Percentiles rank a stretch among this genome's conserved stretches.
phyloP scores from a whole-genome alignment of 108 stramenopile species.

The Craspedostauros australis region DNA sequence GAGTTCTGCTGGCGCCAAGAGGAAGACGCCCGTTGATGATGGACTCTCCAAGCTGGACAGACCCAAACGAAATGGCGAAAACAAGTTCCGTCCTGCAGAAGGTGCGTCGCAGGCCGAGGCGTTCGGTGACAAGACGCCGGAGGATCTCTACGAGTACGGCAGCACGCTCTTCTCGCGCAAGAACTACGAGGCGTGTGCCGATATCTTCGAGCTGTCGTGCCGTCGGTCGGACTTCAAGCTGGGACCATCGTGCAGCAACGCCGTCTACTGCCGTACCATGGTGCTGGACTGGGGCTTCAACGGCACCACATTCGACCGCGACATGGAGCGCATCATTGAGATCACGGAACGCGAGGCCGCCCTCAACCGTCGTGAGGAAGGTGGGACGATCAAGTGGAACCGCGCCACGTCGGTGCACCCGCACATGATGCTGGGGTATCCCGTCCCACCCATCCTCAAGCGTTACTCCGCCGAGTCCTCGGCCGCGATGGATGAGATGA shows the following conservation, averaged over 20 bases:
- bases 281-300: slow-evolving; percentile 74
- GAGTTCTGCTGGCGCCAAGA: not conserved
- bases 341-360: slow-evolving; percentile 36
- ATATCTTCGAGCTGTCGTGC: slow-evolving; percentile 71
- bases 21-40: slow-evolving; percentile 1
- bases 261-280: slow-evolving; percentile 66
- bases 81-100: slow-evolving; percentile 23
- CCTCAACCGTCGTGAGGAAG: slow-evolving; percentile 30
- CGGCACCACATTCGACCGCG: slow-evolving; percentile 58
- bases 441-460: slow-evolving; percentile 53
- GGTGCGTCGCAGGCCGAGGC: slow-evolving; percentile 24
- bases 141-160: slow-evolving; percentile 68
- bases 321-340: slow-evolving; percentile 49
- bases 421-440: slow-evolving; percentile 77
- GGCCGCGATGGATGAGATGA: slow-evolving; percentile 66
- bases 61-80: slow-evolving; percentile 15
- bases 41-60: not conserved
- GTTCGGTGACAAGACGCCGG: slow-evolving; percentile 39
- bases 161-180: slow-evolving; percentile 48
- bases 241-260: slow-evolving; percentile 64
- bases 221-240: slow-evolving; percentile 38
- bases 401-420: slow-evolving; percentile 59
- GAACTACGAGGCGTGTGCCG: slow-evolving; percentile 55
- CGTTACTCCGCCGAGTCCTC: slow-evolving; percentile 66
- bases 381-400: slow-evolving; percentile 43